Percentiles rank a stretch among this genome's conserved stretches.
Evolutionary conservation across 805 yeast species (phyloP).

Genomic region (Candida xyloterini): DNA sequence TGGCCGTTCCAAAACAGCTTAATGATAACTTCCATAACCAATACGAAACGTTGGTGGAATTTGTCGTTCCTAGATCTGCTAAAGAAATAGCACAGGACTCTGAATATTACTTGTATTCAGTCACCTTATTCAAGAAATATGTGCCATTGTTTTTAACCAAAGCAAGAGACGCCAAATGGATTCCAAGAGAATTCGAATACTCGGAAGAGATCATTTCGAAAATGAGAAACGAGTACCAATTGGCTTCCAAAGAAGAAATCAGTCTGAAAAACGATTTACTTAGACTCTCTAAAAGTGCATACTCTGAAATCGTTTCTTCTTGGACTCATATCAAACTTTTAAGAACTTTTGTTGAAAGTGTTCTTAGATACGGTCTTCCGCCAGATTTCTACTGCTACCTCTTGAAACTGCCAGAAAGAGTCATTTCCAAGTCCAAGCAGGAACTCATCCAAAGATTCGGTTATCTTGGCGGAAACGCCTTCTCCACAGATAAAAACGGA

Average conservation of each 20-base stretch:
- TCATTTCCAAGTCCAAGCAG: slow-evolving; percentile 55
- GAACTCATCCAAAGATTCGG: slow-evolving; percentile 76
- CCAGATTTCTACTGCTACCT: slow-evolving; percentile 71
- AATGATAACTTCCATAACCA: slow-evolving; percentile 57
- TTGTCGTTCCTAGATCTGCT: slow-evolving; percentile 94
- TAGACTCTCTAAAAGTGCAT: slow-evolving; percentile 86
- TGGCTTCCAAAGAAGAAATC: slow-evolving; percentile 71
- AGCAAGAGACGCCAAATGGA: slow-evolving; percentile 82
- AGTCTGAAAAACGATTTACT: slow-evolving; percentile 72
- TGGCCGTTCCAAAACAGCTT: slow-evolving; percentile 78
- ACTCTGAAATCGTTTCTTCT: slow-evolving; percentile 74
- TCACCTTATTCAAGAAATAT: slow-evolving; percentile 81
- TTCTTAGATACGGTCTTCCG: slow-evolving; percentile 94
- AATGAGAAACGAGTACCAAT: slow-evolving; percentile 74
- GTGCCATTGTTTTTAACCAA: slow-evolving; percentile 64
- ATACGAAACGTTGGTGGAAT: slow-evolving; percentile 74
- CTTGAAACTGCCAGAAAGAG: slow-evolving; percentile 40
- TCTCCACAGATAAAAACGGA: slow-evolving; percentile 64
- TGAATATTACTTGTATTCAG: slow-evolving; percentile 71
- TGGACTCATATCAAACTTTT: slow-evolving; percentile 91
- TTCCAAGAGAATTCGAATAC: slow-evolving; percentile 88
- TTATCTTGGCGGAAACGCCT: slow-evolving; percentile 89
- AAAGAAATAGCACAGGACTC: slow-evolving; percentile 63
- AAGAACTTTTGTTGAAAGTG: slow-evolving; percentile 88
- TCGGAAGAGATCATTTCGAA: slow-evolving; percentile 72